Base-by-base conservation (phyloP, 495 filamentous ascomycete genomes). In the Aspergillus baeticus region DNA sequence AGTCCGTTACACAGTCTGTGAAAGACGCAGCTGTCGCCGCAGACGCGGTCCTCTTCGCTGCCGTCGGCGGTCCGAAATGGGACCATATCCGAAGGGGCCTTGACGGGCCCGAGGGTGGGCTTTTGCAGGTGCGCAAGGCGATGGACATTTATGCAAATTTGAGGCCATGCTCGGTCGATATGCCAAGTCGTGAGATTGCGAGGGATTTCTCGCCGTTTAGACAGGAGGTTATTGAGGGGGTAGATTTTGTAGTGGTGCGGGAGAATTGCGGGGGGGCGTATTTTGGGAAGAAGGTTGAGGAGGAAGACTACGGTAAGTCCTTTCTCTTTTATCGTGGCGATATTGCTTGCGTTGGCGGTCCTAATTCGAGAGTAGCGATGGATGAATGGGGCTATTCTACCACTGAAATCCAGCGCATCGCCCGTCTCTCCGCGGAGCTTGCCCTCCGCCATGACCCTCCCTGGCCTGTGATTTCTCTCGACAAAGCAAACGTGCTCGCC, bases 191-290 rank as follows among this genome's bases (percentile, higher is more conserved):
- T 15, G 62, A 68, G 5, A 69, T 76, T 18, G 64, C 73, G 13
- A 68, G 65, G 42, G 69, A 73, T 46, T 71, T 71, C 42, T 74
- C 69, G 35, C 76, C 78, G 7, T 76, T 81, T 43, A 68, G 72
- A 38, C 59, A 70, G n/a, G 76, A 77, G 17, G 60, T 79, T 11
- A 72, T 79, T 20, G 63, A 69, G 21, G 78, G 77, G 6, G 76
- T 77, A 42, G 73, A 80, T 49, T 80, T 81, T 60, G 68, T 79
- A 34, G 71, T 81, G 6, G 70, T 81, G 23, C 52, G 77, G 14
- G 77, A 81, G 69, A 80, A 80, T 56, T 78, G 75, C 34, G 79
- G 79, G 21, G 79, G 79, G 5, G 78, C 76, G 2, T 82, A 80
- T 64, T 81, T 79, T 66, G 79, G 79, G 31, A 60, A 62, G 13